A percentile compares a stretch with the other conserved stretches of the same genome.
Evolutionary conservation across 2,329 filamentous ascomycete species (phyloP).

Genomic region (Aureobasidium pullulans): DNA sequence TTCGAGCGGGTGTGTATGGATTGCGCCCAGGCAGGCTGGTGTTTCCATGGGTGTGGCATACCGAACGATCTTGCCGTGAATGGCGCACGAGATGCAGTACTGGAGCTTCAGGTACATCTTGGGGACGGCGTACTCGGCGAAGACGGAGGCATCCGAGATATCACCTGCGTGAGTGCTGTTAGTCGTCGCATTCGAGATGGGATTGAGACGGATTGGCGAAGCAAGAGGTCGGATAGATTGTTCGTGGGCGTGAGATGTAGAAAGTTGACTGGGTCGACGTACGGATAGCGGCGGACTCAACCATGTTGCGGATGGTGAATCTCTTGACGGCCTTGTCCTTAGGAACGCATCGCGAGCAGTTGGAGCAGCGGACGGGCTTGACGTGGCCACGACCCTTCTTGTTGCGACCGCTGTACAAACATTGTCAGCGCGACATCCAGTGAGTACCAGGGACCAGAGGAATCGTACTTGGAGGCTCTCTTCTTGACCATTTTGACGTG

Average conservation of each 20-base stretch:
- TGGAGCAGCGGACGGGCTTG: conserved; percentile 95
- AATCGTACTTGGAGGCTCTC: conserved; percentile 63
- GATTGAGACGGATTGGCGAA: not conserved
- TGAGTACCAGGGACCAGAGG: conserved; percentile 16
- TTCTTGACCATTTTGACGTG: conserved; percentile 63
- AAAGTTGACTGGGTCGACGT: conserved; percentile 44
- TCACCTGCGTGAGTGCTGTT: conserved; percentile 61
- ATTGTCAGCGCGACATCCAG: conserved; percentile 11
- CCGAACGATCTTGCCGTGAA: conserved; percentile 99
- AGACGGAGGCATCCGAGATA: conserved; percentile 99
- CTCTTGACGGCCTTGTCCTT: conserved; percentile 99
- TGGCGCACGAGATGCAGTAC: conserved; percentile 99
- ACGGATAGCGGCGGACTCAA: conserved; percentile 99
- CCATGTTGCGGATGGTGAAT: conserved; percentile 99
- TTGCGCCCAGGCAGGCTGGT: not conserved
- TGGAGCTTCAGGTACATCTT: conserved; percentile 99
- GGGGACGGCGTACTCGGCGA: conserved; percentile 97
- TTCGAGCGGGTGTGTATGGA: not conserved
- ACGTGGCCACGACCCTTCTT: conserved; percentile 99
- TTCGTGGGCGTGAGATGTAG: not conserved
- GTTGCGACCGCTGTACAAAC: conserved; percentile 75
- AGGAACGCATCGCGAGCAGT: conserved; percentile 75
- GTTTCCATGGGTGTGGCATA: conserved; percentile 51
- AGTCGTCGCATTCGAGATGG: not conserved
- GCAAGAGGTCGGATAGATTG: not conserved